phyloP scores from a whole-genome alignment of 2,329 filamentous ascomycete genomes.

The Lasiodiplodia citricola region DNA sequence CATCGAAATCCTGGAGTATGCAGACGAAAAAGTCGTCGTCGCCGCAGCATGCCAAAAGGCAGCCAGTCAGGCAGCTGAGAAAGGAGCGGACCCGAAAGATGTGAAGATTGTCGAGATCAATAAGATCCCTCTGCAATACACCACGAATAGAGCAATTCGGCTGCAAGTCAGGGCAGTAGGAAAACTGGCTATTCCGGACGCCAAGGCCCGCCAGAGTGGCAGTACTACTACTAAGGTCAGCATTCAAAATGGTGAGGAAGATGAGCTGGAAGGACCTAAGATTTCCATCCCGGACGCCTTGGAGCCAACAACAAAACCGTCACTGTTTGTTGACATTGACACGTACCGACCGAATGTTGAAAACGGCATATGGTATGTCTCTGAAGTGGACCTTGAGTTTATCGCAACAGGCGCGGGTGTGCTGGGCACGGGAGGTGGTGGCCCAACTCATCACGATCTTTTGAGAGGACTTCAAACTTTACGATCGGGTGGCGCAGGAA shows the following conservation, averaged over 20 bases:
- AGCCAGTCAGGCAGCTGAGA: constrained; percentile 41
- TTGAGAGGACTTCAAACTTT: constrained; percentile 46
- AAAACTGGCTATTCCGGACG: not conserved
- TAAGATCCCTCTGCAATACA: constrained; percentile 5
- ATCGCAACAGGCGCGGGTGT: constrained; percentile 66
- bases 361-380: constrained; percentile 62
- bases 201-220: not conserved
- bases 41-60: constrained; percentile 28
- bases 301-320: not conserved
- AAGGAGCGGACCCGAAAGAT: constrained; percentile 41
- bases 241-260: not conserved
- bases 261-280: not conserved
- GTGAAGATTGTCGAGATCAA: constrained; percentile 49
- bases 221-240: constrained; percentile 24
- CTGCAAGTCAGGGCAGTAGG: constrained; percentile 25
- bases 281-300: not conserved
- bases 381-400: constrained; percentile 63
- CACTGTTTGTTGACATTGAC: not conserved
- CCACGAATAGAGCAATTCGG: constrained; percentile 32
- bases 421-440: constrained; percentile 65
- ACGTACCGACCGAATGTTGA: constrained; percentile 28
- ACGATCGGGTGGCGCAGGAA: constrained; percentile 48
- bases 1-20: constrained; percentile 50
- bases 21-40: constrained; percentile 42
- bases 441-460: constrained; percentile 58